A percentile compares a stretch with the other conserved stretches of the same genome.
phyloP scores from a whole-genome alignment of 1,139 yeast species.

The Nadsonia commutata region DNA sequence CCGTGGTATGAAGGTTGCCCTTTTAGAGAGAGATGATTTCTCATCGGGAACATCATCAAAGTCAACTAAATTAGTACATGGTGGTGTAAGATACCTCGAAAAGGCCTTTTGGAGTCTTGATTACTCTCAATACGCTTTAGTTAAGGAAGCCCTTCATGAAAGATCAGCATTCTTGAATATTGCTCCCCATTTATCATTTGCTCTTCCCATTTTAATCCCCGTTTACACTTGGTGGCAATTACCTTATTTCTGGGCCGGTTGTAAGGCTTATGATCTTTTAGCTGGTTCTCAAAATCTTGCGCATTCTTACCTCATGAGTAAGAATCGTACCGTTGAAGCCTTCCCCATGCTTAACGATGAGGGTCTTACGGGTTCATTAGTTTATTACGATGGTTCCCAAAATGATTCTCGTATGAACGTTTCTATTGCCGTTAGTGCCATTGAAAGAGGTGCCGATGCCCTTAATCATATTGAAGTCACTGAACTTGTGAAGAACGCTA shows the following conservation, averaged over 20 bases:
- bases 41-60: slow-evolving; percentile 89
- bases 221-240: slow-evolving; percentile 93
- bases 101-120: slow-evolving; percentile 81
- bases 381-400: slow-evolving; percentile 90
- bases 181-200: slow-evolving; percentile 82
- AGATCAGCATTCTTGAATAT: slow-evolving; percentile 79
- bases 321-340: slow-evolving; percentile 51
- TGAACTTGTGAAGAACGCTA: slow-evolving; percentile 53
- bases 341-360: slow-evolving; percentile 82
- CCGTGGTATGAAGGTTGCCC: slow-evolving; percentile 78
- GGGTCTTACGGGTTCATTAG: slow-evolving; percentile 76
- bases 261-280: slow-evolving; percentile 82
- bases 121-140: slow-evolving; percentile 81
- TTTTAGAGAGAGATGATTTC: slow-evolving; percentile 77
- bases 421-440: slow-evolving; percentile 73
- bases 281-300: slow-evolving; percentile 84
- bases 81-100: slow-evolving; percentile 91
- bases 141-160: slow-evolving; percentile 86
- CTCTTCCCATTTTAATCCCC: slow-evolving; percentile 89
- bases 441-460: slow-evolving; percentile 78
- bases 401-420: slow-evolving; percentile 88
- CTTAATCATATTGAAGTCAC: slow-evolving; percentile 76
- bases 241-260: slow-evolving; percentile 87
- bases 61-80: slow-evolving; percentile 96
- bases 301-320: slow-evolving; percentile 58